Base-by-base conservation (phyloP, 2,329 filamentous ascomycete genomes). In the Colletotrichum sp. region DNA sequence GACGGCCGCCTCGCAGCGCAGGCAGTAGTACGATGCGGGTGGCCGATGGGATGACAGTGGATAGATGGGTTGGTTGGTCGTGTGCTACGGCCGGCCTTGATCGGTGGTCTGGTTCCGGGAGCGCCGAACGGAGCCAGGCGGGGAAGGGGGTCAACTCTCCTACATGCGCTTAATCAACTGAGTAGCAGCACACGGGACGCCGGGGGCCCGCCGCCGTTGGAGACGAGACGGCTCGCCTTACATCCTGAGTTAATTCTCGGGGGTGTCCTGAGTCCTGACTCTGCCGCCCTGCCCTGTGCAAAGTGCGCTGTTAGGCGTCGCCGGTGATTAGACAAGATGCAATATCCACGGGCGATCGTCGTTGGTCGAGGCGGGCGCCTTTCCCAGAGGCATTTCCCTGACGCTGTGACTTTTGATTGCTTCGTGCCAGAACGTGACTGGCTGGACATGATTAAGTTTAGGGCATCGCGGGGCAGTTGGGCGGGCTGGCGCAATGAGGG, bases 71-170 rank as follows among this genome's bases (percentile, higher is more conserved):
- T 16, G 19, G 61, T 29, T 59, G 55, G 25, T 59, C 27, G 29
- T 71, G 59, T 72, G 55, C n/a, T 27, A 67, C 62, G 73, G 69
- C 39, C n/a, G 65, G 39, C 22, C 44, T 22, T 32, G 65, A 29
- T 32, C 49, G 25, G 55, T 34, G 22, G 25, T 49, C 68, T 49
- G 73, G 44, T 52, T 15, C 55, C 70, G 73, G 73, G 49, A 62
- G 63, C 63, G 57, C 73, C 69, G 73, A 72, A 69, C 69, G 73
- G 69, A 64, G 69, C 22, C 68, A 25, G 69, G 73, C 63, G 73
- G 73, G 69, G 36, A 44, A 66, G 63, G 32, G 27, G 49, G 7
- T n/a, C n/a, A 22, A 52, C 44, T 52, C 39, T 49, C 39, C 36
- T 44, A 44, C 36, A n/a, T 49, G 39, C 39, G 19, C 52, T 75